phyloP scores from a whole-genome alignment of 805 yeast species.

The Yamadazyma sp. region DNA sequence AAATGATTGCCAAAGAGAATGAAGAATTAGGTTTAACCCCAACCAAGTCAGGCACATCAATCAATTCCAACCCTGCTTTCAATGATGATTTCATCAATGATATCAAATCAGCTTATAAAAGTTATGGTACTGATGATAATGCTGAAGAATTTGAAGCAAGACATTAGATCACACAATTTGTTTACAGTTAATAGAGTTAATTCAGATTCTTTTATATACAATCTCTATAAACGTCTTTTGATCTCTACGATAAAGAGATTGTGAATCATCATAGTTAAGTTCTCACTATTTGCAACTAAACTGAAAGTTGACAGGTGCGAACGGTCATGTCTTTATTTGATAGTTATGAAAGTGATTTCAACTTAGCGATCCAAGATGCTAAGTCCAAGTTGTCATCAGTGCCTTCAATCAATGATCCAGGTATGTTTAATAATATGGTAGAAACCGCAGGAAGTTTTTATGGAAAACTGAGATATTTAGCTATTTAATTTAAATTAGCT shows the following conservation, averaged over 20 bases:
- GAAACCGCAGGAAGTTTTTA: background rate
- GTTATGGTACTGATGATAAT: slow-evolving; percentile 37
- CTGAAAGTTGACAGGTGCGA: slow-evolving; percentile 37
- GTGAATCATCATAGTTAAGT: background rate
- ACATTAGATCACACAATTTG: no score
- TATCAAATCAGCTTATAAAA: slow-evolving; percentile 34
- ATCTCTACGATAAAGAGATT: background rate
- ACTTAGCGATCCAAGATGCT: slow-evolving; percentile 67
- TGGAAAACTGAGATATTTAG: no score
- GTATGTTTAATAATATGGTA: slow-evolving; percentile 9
- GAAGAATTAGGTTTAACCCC: slow-evolving; percentile 18
- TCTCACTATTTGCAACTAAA: background rate
- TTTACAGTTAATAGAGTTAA: no score
- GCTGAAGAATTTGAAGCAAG: slow-evolving; percentile 58
- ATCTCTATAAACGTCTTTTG: background rate
- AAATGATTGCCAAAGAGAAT: slow-evolving; percentile 11
- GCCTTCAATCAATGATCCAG: slow-evolving; percentile 7
- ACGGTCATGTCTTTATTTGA: slow-evolving; percentile 36
- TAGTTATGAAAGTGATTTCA: slow-evolving; percentile 69
- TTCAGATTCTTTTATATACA: background rate
- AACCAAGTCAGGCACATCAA: slow-evolving; percentile 23
- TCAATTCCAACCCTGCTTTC: slow-evolving; percentile 26
- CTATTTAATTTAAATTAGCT: background rate
- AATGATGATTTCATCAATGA: slow-evolving; percentile 33
- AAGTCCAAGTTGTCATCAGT: slow-evolving; percentile 58